Evolutionary conservation across 2,329 filamentous ascomycete genomes (phyloP), one percentile per base, ranked within the genome.

Genomic region (Fusarium sp.): DNA sequence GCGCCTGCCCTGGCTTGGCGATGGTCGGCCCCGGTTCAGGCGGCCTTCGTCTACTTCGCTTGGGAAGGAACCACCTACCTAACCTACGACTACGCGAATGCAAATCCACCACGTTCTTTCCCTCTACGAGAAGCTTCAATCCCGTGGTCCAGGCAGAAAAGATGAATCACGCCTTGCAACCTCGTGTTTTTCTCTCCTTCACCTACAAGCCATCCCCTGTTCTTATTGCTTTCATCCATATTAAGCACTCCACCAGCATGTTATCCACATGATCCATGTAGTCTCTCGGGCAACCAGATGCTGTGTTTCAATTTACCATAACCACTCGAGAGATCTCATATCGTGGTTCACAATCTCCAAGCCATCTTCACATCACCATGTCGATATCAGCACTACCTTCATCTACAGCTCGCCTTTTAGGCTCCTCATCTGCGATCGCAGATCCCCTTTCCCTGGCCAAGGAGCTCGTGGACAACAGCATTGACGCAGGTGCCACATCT

Each of bases 381-480:
- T 73, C 85, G 44, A 90, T 92, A 65, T 78, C 80, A 64, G 78
- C 84, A 24, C 83, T 92, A 9, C 83, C 89, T 2, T 75, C 83
- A 40, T 81, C 84, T 4, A 86, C 88, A 16, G 83, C 87, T 24
- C 86, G 87, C 55, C 86, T 89, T 12, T 84, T 95, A 8, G 88
- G 90, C 38, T 90, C 92, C 9, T 85, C 89, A 4, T 85, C 91
- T 73, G 85, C 87, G 53, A 86, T 95, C 58, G 85, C 87, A 6
- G 88, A 89, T 9, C 87, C 93, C 0, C 82, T 85, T 14, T 87
- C 88, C 12, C 83, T 94, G 3, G 88, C 94, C 75, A 95, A 95
- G 78, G 93, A 95, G 81, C 89, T 95, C 5, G 81, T 95, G 35
- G 93, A 95, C 75, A 95, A 96, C 80, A 87, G 92, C 49, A 87